Evolutionary conservation across 441 rosid genomes (phyloP).

Genomic region (Kokia cookei): DNA sequence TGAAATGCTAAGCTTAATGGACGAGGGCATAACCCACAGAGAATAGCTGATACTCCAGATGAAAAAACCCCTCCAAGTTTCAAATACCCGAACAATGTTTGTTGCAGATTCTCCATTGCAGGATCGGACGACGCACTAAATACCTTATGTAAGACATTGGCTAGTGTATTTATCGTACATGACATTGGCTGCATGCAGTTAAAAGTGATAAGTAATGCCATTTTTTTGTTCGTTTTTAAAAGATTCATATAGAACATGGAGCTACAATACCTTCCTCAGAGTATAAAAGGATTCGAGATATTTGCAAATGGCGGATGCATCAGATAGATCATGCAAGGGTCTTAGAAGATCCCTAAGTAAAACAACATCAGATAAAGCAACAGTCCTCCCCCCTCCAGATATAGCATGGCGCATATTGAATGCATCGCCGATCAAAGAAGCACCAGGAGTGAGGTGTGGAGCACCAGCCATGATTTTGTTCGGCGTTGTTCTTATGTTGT

Average conservation of each 20-base stretch:
- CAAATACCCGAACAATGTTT: not conserved
- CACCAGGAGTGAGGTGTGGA: too few relatives aligned
- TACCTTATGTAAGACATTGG: not conserved
- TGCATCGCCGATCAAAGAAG: too few relatives aligned
- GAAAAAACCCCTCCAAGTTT: slow-evolving; percentile 7
- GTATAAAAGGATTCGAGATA: slow-evolving; percentile 8
- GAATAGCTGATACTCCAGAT: not conserved
- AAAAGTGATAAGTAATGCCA: not conserved
- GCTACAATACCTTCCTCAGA: too few relatives aligned
- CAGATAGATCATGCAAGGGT: not conserved
- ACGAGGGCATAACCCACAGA: not conserved
- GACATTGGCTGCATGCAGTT: not conserved
- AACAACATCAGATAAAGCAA: not conserved
- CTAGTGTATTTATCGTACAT: not conserved
- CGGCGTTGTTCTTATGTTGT: too few relatives aligned
- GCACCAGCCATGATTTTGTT: too few relatives aligned
- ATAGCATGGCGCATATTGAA: not conserved
- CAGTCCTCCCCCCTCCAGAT: slow-evolving; percentile 12
- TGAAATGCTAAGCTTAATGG: not conserved
- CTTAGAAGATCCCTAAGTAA: too few relatives aligned
- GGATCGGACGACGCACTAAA: slow-evolving; percentile 9
- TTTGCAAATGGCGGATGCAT: not conserved
- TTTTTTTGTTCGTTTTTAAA: not conserved
- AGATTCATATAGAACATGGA: not conserved
- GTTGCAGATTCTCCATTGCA: not conserved